Conservation (phyloP, 768 basidiomycete genomes). For the Suillus ampliporus region DNA sequence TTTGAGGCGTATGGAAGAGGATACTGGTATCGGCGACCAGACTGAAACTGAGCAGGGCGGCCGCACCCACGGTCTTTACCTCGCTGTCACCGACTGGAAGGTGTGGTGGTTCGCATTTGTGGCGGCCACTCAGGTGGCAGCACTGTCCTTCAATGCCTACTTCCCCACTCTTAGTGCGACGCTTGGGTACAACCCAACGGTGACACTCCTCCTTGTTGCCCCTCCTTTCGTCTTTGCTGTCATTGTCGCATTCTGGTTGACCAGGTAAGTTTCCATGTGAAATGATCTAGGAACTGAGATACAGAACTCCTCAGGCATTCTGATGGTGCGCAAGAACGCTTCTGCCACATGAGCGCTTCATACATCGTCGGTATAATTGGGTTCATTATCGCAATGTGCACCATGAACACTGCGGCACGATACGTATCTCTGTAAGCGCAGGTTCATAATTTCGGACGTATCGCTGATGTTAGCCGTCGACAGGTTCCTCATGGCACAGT, state of each 20-base stretch:
- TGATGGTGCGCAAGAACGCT: slow-evolving; percentile 72
- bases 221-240: slow-evolving; percentile 75
- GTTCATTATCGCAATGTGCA: slow-evolving; percentile 68
- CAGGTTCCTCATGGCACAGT: slow-evolving; percentile 79
- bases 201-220: slow-evolving; percentile 74
- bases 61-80: slow-evolving; percentile 50
- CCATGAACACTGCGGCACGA: slow-evolving; percentile 66
- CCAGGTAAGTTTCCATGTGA: slow-evolving; percentile 43
- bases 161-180: slow-evolving; percentile 81
- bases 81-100: slow-evolving; percentile 76
- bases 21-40: slow-evolving; percentile 61
- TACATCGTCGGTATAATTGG: slow-evolving; percentile 67
- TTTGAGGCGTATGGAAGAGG: slow-evolving; percentile 64
- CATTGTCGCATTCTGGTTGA: slow-evolving; percentile 55
- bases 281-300: background rate
- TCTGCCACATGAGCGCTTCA: slow-evolving; percentile 65
- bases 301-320: slow-evolving; percentile 55
- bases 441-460: slow-evolving; percentile 13
- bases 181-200: slow-evolving; percentile 65
- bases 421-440: slow-evolving; percentile 64
- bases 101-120: slow-evolving; percentile 83
- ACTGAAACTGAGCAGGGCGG: slow-evolving; percentile 48
- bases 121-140: slow-evolving; percentile 37
- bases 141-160: slow-evolving; percentile 77
- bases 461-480: slow-evolving; percentile 5